These are phyloP conservation scores for Xylona heveae DNA, from an alignment of 495 filamentous ascomycete genomes.

Conservation along the genomic window DNA sequence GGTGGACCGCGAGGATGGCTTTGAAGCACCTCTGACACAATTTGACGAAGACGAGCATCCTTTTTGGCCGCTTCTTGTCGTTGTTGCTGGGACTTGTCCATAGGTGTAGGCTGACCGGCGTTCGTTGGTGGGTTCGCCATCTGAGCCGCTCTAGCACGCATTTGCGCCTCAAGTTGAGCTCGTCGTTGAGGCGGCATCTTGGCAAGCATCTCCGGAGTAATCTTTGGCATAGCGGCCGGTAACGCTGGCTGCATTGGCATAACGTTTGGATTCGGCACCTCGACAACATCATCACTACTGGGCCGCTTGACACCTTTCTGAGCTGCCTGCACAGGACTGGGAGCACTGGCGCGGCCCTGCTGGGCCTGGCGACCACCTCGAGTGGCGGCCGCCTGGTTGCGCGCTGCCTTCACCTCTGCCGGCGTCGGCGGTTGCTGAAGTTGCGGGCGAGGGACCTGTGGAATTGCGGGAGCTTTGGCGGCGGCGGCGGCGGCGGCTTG, in stretches of 20 bases:
- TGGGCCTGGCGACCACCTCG: neutral
- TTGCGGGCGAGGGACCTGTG: neutral
- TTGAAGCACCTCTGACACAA: conserved; percentile 1
- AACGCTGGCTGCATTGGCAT: neutral
- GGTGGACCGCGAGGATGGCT: neutral
- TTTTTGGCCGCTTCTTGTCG: neutral
- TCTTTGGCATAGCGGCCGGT: neutral
- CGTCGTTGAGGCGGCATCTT: neutral
- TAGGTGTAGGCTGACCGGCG: neutral
- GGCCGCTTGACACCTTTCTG: conserved; percentile 4
- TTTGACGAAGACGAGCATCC: conserved; percentile 1
- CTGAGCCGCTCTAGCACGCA: conserved; percentile 1
- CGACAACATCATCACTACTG: conserved; percentile 2
- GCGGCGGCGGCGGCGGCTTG: conserved; percentile 11
- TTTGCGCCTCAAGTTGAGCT: conserved; percentile 1
- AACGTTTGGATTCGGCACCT: conserved; percentile 3
- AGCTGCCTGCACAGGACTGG: neutral
- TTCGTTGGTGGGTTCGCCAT: neutral
- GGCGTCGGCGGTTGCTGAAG: conserved; percentile 8
- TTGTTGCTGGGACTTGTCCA: neutral
- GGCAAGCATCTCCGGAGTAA: conserved; percentile 3
- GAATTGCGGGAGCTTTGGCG: conserved; percentile 5
- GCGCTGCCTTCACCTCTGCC: conserved; percentile 12
- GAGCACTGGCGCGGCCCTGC: neutral
- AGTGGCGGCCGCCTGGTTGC: conserved; percentile 9